These are phyloP conservation scores for Thelonectria olida DNA, from an alignment of 2,329 filamentous ascomycete genomes.

Conservation along the genomic window DNA sequence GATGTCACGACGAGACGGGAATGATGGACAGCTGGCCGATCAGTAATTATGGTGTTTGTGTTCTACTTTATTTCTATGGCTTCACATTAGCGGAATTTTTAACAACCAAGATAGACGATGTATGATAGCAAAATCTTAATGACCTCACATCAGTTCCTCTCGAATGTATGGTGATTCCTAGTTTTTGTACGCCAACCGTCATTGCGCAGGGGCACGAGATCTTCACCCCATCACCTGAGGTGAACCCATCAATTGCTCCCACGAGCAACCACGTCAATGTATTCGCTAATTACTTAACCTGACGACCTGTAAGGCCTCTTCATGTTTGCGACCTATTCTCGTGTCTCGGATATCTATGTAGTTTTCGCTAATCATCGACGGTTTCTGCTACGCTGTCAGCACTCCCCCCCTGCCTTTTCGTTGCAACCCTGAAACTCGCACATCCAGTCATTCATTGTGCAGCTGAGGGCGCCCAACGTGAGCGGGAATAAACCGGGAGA, in stretches of 20 bases:
- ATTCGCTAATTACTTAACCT: background rate
- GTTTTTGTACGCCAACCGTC: no score
- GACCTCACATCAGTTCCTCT: background rate
- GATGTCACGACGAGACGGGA: slow-evolving; percentile 23
- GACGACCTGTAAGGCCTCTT: background rate
- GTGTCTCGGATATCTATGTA: background rate
- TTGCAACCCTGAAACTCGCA: background rate
- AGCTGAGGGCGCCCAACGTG: background rate
- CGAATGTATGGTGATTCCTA: background rate
- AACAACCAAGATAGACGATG: slow-evolving; percentile 29
- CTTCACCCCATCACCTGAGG: background rate
- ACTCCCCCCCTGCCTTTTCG: background rate
- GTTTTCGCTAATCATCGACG: background rate
- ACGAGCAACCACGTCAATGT: background rate
- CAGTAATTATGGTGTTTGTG: background rate
- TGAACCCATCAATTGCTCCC: background rate
- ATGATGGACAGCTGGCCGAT: slow-evolving; percentile 17
- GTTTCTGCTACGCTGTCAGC: background rate
- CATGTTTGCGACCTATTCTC: background rate
- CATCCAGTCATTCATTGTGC: background rate
- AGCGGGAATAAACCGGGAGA: background rate
- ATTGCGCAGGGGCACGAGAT: no score
- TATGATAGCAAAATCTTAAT: slow-evolving; percentile 33
- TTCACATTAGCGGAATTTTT: slow-evolving; percentile 9
- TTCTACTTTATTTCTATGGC: background rate